Base-by-base conservation (phyloP, 306 rosid genomes). In the Vigna reflexopilosa region DNA sequence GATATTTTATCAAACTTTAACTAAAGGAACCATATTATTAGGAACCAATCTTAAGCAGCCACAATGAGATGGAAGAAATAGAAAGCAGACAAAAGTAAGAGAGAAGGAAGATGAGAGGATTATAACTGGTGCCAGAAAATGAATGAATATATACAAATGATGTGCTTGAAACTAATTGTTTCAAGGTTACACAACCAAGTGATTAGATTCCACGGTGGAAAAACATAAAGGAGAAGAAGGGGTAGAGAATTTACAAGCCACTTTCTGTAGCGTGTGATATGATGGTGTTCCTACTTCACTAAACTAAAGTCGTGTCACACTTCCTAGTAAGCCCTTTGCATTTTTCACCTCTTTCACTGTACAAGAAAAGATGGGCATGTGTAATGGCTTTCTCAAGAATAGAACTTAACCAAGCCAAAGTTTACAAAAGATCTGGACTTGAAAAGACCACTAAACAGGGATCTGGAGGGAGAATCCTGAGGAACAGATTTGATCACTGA, bases 341-440 rank as follows among this genome's bases (percentile, higher is more conserved):
- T 56, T 83, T 70, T 70, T 36, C 68, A 72, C 64, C 16, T 64
- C 26, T 82, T 59, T 62, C 14, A 76, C 85, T 85, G 85, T 84
- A 88, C 90, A 87, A 61, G 73, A 24, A 58, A 64, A 64, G 66
- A 52, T 62, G 78, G 16, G 50, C 50, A 64, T 9, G 47, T 48
- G 67, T 24, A 38, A 55, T 40, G 42, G 42, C 51, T 22, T 76
- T 75, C 81, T 84, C 85, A 91, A 26, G 97, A 88, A 75, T 95
- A 86, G 16, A 96, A 93, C 74, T 89, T 85, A 47, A 91, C 90
- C 89, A 91, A 80, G 26, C 97, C 96, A 51, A 95, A 93, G 85
- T 93, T 95, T 7, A 87, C 99, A 58, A 93, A 93, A 45, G 99
- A 95, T 87, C 96, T 88, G n/a, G 99, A 88, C 86, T 91, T 95